These are phyloP conservation scores for Cymbopogon flexuosus DNA, from an alignment of 202 grass and related monocot species.

Conservation along the genomic window DNA sequence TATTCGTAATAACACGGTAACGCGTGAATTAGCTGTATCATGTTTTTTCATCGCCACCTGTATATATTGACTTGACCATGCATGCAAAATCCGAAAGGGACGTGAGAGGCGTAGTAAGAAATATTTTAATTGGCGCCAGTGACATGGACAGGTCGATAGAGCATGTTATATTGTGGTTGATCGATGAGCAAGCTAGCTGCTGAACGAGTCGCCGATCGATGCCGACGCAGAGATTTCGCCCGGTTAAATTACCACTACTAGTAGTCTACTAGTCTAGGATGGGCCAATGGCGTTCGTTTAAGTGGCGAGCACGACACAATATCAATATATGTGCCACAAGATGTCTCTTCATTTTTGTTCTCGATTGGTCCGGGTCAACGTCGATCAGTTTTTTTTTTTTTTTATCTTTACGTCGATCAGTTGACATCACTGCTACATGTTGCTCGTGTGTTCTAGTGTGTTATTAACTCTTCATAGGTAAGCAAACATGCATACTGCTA, in stretches of 20 bases:
- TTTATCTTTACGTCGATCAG: not conserved
- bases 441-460: not conserved
- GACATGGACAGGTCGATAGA: not conserved
- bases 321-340: too few relatives aligned
- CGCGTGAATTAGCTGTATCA: not conserved
- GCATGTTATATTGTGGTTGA: not conserved
- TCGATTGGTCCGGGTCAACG: not conserved
- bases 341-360: not conserved
- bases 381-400: not conserved
- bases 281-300: conserved; percentile 5
- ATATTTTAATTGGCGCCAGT: too few relatives aligned
- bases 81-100: not conserved
- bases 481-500: not conserved
- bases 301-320: not conserved
- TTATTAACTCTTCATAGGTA: not conserved
- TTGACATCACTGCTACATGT: not conserved
- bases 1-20: not conserved
- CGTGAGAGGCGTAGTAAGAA: not conserved
- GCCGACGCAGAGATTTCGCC: not conserved
- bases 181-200: not conserved
- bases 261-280: not conserved
- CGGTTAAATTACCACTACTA: not conserved
- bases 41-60: not conserved
- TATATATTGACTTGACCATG: conserved; percentile 5
- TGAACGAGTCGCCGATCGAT: conserved; percentile 2